Evolutionary conservation across 179 eudicot genomes (phyloP).

Genomic region (Sideroxylon spinosum): DNA sequence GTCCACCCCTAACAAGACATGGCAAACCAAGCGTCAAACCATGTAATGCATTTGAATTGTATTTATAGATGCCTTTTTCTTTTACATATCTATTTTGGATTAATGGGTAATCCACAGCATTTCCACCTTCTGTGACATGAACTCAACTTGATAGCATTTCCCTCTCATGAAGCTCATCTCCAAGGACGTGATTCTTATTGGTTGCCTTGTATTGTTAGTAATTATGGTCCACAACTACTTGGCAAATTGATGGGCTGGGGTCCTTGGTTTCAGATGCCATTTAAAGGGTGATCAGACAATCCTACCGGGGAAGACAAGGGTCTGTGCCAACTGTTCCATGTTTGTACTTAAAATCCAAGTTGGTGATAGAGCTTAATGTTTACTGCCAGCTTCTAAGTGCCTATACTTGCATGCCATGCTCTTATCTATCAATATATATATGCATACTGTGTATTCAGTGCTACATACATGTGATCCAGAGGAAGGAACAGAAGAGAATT

Average conservation of each 20-base stretch:
- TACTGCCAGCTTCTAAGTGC: neutral
- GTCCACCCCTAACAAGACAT: too few relatives aligned
- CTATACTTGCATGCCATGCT: too few relatives aligned
- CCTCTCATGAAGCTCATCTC: too few relatives aligned
- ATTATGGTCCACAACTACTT: neutral
- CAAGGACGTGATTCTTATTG: neutral
- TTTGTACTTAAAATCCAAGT: neutral
- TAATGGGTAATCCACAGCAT: neutral
- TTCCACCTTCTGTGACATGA: neutral
- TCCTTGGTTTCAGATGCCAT: neutral
- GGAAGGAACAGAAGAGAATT: neutral
- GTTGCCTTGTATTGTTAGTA: neutral
- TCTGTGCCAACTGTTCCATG: neutral
- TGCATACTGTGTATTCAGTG: neutral
- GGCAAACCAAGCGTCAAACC: too few relatives aligned
- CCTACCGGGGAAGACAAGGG: neutral
- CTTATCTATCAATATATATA: too few relatives aligned
- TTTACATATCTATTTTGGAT: neutral
- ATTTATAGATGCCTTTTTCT: too few relatives aligned
- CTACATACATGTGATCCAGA: neutral
- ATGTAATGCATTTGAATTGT: too few relatives aligned
- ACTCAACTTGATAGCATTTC: neutral
- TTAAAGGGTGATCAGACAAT: neutral
- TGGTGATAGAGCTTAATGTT: neutral
- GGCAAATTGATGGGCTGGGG: neutral